Base-by-base conservation (phyloP, 2,329 filamentous ascomycete species). In the Helotiales sp. region DNA sequence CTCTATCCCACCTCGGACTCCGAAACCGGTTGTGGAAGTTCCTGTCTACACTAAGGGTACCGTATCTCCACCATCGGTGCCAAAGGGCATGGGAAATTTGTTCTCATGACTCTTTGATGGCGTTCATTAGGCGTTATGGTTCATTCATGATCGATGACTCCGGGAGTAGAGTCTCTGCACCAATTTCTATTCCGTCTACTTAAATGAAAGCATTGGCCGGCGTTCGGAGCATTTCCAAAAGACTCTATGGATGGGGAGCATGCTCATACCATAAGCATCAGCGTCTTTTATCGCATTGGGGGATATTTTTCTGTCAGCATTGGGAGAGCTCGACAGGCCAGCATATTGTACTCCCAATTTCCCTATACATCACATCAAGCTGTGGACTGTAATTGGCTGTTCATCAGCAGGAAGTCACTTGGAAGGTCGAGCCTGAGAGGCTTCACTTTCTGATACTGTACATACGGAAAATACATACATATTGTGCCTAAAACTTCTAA, bases 281-380 rank as follows among this genome's bases (percentile, higher is more conserved):
- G 57, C 57, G 57, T 59, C 48, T 52, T 10, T 33, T 49, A 31
- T 55, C 31, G 57, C 47, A 52, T 52, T 52, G 24, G 46, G 46
- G 29, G 47, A 42, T 19, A 22, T 30, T 25, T 30, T 36, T n/a
- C n/a, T 19, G 17, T 19, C 6, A 22, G 36, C n/a, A 44, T 44
- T 44, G 22, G 40, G 27, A 25, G 6, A 13, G 40, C 40, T 44
- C 22, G 40, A 44, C 19, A 2, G 15, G 40, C 29, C 48, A 34
- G 29, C 12, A 17, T 34, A 13, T n/a, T 27, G 34, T 27, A 52
- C 13, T 36, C 12, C 34, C 13, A 22, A 13, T 49, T 49, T 27
- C 24, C n/a, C 34, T 25, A 22, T 38, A 17, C 34, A 38, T 40
- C 10, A 13, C 33, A 27, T 52, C 33, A 27, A 25, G n/a, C 10